Percentiles rank a stretch among this genome's conserved stretches.
Conservation (phyloP, 495 filamentous ascomycete species). For the Penicillium tannophilum region DNA sequence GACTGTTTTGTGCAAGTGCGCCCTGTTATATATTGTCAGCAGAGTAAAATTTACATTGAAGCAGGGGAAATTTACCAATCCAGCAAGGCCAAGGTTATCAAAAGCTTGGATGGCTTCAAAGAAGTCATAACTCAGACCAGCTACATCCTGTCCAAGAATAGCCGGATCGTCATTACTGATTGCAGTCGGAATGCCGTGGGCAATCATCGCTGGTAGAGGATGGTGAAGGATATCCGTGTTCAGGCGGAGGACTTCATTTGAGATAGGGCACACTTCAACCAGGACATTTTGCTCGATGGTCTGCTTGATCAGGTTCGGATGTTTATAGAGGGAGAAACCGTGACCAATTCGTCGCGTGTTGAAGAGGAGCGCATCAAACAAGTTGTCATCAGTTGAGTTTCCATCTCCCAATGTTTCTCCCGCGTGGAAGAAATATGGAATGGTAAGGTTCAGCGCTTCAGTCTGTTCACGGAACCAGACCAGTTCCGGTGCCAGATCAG, state of each 20-base stretch:
- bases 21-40: not conserved
- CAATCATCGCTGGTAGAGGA: not conserved
- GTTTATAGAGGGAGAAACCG: slow-evolving; percentile 27
- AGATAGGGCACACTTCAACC: slow-evolving; percentile 28
- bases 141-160: not conserved
- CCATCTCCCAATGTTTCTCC: slow-evolving; percentile 28
- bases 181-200: not conserved
- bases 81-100: not conserved
- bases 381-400: slow-evolving; percentile 24
- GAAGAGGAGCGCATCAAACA: slow-evolving; percentile 25
- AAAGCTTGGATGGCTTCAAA: not conserved
- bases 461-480: slow-evolving; percentile 25
- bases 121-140: not conserved
- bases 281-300: slow-evolving; percentile 19
- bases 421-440: slow-evolving; percentile 29
- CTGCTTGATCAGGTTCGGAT: slow-evolving; percentile 21
- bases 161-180: not conserved
- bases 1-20: not conserved
- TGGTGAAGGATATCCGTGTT: not conserved
- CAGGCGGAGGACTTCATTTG: slow-evolving; percentile 27
- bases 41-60: not conserved
- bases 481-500: slow-evolving; percentile 20
- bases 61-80: not conserved
- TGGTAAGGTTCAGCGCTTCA: slow-evolving; percentile 13
- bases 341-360: slow-evolving; percentile 27